phyloP scores from a whole-genome alignment of 805 yeast genomes.

The Ogataea chonburiensis region DNA sequence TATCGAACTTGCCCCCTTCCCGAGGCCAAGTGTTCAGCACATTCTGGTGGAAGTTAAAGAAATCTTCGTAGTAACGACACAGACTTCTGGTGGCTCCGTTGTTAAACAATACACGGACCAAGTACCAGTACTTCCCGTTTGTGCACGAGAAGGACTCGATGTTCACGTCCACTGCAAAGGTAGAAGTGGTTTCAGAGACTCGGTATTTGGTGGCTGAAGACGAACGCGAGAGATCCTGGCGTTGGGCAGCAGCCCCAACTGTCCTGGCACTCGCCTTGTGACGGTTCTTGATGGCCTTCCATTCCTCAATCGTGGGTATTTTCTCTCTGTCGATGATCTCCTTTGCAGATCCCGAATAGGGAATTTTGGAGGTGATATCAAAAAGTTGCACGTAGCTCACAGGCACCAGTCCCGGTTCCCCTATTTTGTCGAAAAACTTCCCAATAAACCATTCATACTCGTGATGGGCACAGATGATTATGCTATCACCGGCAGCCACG shows the following conservation, averaged over 20 bases:
- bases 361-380: slow-evolving; percentile 68
- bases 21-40: slow-evolving; percentile 81
- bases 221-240: slow-evolving; percentile 12
- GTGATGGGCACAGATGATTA: slow-evolving; percentile 94
- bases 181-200: slow-evolving; percentile 11
- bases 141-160: slow-evolving; percentile 80
- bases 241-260: slow-evolving; percentile 29
- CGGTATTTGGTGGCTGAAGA: slow-evolving; percentile 16
- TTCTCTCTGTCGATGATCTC: slow-evolving; percentile 57
- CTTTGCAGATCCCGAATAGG: slow-evolving; percentile 47
- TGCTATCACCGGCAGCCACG: slow-evolving; percentile 80
- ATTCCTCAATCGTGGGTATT: slow-evolving; percentile 90
- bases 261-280: slow-evolving; percentile 81
- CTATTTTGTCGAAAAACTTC: slow-evolving; percentile 89
- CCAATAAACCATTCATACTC: slow-evolving; percentile 98
- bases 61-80: slow-evolving; percentile 92
- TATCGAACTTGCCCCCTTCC: slow-evolving; percentile 82
- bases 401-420: slow-evolving; percentile 97
- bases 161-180: slow-evolving; percentile 55
- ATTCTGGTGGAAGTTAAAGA: slow-evolving; percentile 87
- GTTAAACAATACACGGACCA: slow-evolving; percentile 62
- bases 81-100: slow-evolving; percentile 69
- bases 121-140: slow-evolving; percentile 87
- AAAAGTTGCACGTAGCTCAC: slow-evolving; percentile 84
- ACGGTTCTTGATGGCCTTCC: slow-evolving; percentile 89